Percentiles rank a stretch among this genome's conserved stretches.
Evolutionary conservation across 2,329 filamentous ascomycete genomes (phyloP).

Genomic region (Colletotrichum cereale): DNA sequence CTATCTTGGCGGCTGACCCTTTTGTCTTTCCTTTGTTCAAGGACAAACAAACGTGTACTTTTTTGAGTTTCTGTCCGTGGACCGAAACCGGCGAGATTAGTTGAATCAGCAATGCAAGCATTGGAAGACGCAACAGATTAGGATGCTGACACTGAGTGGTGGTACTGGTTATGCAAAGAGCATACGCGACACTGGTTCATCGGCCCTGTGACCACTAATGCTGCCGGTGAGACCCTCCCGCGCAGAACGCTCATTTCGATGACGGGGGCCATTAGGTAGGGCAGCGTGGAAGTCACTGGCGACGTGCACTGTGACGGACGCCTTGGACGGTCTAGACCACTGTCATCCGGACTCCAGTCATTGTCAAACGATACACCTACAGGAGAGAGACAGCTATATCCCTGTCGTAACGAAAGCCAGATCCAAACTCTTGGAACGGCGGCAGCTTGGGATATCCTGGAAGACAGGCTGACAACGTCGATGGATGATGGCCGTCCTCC

Average conservation of each 20-base stretch:
- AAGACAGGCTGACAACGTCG: background rate
- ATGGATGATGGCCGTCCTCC: conserved; percentile 2
- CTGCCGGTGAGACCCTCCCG: conserved; percentile 34
- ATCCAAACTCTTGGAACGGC: conserved; percentile 16
- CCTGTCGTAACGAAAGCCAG: background rate
- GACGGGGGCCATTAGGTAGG: conserved; percentile 23
- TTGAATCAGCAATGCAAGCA: conserved; percentile 30
- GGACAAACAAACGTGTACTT: conserved; percentile 7
- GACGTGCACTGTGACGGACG: conserved; percentile 20
- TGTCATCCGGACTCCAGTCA: conserved; percentile 5
- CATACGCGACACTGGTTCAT: conserved; percentile 15
- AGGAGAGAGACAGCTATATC: background rate
- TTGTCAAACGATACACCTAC: conserved; percentile 12
- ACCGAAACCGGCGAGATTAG: conserved; percentile 8
- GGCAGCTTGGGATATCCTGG: conserved; percentile 5
- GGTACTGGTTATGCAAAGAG: conserved; percentile 11
- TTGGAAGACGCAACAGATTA: conserved; percentile 6
- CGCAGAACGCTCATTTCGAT: conserved; percentile 34
- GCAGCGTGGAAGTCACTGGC: conserved; percentile 21
- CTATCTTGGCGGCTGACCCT: conserved; percentile 23
- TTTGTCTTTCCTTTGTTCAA: conserved; percentile 34
- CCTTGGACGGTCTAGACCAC: conserved; percentile 8
- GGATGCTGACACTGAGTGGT: background rate
- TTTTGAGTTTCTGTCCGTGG: background rate
- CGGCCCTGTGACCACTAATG: conserved; percentile 1